These are phyloP conservation scores for Heritiera fomes DNA, from an alignment of 345 rosid species.

Conservation along the genomic window DNA sequence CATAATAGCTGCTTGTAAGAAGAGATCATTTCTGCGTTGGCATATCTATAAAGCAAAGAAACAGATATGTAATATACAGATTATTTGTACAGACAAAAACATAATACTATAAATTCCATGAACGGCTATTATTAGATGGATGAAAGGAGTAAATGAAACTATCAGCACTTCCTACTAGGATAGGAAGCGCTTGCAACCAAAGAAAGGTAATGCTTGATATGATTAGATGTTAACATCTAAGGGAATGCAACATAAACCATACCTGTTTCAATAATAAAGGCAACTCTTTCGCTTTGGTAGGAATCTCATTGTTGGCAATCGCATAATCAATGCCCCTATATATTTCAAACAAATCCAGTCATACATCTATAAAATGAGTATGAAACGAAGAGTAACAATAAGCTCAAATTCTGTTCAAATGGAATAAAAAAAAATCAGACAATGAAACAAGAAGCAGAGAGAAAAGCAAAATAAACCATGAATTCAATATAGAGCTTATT, in stretches of 20 bases:
- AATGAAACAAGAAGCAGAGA: background rate
- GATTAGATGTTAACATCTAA: background rate
- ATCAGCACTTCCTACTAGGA: no score
- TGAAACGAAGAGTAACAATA: background rate
- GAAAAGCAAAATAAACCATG: background rate
- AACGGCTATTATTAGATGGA: background rate
- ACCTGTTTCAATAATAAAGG: constrained; percentile 70
- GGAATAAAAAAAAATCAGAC: background rate
- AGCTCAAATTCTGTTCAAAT: background rate
- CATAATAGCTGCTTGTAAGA: constrained; percentile 57
- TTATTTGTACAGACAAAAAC: background rate
- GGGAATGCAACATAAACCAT: constrained; percentile 23
- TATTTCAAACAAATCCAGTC: constrained; percentile 18
- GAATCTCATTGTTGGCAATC: constrained; percentile 74
- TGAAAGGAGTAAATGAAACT: background rate
- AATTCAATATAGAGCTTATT: background rate
- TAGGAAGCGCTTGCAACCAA: background rate
- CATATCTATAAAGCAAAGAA: constrained; percentile 54
- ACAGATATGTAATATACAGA: background rate
- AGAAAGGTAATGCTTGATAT: background rate
- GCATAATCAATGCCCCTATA: constrained; percentile 92
- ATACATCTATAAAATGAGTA: background rate
- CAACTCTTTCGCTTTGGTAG: constrained; percentile 47
- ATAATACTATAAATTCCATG: background rate
- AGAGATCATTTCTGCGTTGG: constrained; percentile 46